These are phyloP conservation scores for Calonectria pseudoturangicola DNA, from an alignment of 2,329 filamentous ascomycete genomes.

Conservation along the genomic window DNA sequence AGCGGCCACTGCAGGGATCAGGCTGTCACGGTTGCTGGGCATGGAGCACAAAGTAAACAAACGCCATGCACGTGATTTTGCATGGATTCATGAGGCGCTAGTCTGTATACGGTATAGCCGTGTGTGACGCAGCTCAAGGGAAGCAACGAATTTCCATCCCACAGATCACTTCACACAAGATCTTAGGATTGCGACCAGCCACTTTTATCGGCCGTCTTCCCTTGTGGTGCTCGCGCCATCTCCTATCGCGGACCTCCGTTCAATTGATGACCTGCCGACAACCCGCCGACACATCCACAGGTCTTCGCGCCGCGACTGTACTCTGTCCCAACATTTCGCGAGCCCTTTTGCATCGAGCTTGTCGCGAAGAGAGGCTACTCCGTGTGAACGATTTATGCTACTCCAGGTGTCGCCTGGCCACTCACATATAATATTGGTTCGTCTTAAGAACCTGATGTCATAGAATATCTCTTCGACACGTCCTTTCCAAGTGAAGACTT, in stretches of 20 bases:
- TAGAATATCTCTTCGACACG: slow-evolving; percentile 13
- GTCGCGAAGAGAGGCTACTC: neutral
- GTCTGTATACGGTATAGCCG: slow-evolving; percentile 40
- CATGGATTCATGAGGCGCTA: slow-evolving; percentile 38
- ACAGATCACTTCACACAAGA: slow-evolving; percentile 31
- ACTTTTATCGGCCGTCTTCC: slow-evolving; percentile 2
- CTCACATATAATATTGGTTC: slow-evolving; percentile 2
- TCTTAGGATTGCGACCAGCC: slow-evolving; percentile 28
- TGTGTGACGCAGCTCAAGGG: slow-evolving; percentile 37
- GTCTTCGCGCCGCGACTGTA: neutral
- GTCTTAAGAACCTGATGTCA: neutral
- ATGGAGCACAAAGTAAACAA: slow-evolving; percentile 54
- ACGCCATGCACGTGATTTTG: slow-evolving; percentile 49
- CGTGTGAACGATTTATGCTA: slow-evolving; percentile 14
- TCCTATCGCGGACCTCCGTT: neutral
- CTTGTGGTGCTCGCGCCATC: neutral
- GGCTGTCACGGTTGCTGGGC: slow-evolving; percentile 54
- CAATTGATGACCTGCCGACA: slow-evolving; percentile 3
- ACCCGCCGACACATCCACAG: neutral
- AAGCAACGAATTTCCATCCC: slow-evolving; percentile 36
- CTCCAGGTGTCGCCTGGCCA: neutral
- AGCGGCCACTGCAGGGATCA: slow-evolving; percentile 46
- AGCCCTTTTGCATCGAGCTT: neutral
- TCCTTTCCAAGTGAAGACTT: slow-evolving; percentile 7
- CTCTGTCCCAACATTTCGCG: neutral